These are phyloP conservation scores for Onygenales sp. DNA, from an alignment of 2,329 filamentous ascomycete species.

Conservation along the genomic window DNA sequence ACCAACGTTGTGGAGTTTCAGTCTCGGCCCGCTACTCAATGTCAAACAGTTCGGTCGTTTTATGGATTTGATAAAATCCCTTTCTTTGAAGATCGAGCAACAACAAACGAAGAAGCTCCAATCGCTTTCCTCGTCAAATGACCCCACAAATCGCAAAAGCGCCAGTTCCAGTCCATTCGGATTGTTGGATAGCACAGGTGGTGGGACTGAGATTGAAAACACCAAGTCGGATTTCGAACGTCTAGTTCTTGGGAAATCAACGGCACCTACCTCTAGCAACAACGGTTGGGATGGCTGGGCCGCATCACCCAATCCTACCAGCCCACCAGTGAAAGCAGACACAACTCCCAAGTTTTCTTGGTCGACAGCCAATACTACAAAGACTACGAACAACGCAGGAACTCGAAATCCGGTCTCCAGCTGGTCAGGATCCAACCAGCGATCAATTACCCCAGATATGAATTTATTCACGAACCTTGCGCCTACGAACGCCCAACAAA, in stretches of 20 bases:
- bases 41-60: slow-evolving; percentile 80
- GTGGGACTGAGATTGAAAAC: slow-evolving; percentile 45
- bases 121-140: slow-evolving; percentile 60
- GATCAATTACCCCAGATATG: slow-evolving; percentile 45
- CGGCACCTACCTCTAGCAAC: slow-evolving; percentile 27
- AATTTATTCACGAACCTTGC: slow-evolving; percentile 41
- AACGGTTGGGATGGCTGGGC: slow-evolving; percentile 25
- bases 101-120: slow-evolving; percentile 85
- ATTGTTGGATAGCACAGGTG: slow-evolving; percentile 20
- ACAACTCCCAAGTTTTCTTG: slow-evolving; percentile 34
- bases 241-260: slow-evolving; percentile 66
- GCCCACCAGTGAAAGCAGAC: slow-evolving; percentile 17
- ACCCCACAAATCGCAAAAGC: slow-evolving; percentile 32
- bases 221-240: slow-evolving; percentile 71
- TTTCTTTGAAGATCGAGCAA: slow-evolving; percentile 72
- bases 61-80: slow-evolving; percentile 75
- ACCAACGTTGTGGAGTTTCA: slow-evolving; percentile 85
- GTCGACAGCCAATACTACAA: slow-evolving; percentile 24
- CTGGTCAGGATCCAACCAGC: slow-evolving; percentile 21
- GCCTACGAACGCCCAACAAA: slow-evolving; percentile 24
- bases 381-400: slow-evolving; percentile 13
- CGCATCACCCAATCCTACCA: slow-evolving; percentile 17
- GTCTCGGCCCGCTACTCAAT: slow-evolving; percentile 78
- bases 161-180: slow-evolving; percentile 19
- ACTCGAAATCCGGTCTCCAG: slow-evolving; percentile 8